These are phyloP conservation scores for Gynochthodes officinalis DNA, from an alignment of 257 asterid species.

Conservation along the genomic window DNA sequence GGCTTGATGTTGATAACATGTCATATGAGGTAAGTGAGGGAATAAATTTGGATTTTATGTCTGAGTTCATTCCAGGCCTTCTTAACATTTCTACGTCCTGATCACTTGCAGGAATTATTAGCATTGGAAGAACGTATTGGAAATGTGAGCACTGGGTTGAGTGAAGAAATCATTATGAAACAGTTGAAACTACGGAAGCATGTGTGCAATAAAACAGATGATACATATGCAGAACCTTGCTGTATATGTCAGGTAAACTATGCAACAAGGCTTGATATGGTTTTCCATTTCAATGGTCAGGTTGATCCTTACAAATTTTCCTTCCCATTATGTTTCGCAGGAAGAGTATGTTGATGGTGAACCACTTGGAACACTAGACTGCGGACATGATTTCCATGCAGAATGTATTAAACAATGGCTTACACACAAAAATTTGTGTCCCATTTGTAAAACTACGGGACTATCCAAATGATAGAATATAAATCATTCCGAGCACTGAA, in stretches of 20 bases:
- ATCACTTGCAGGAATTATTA: constrained; percentile 32
- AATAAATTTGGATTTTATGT: background rate
- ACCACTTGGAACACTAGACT: constrained; percentile 39
- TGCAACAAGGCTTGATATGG: background rate
- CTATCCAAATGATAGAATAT: constrained; percentile 22
- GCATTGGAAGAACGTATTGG: constrained; percentile 51
- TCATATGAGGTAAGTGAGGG: constrained; percentile 38
- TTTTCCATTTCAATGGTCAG: background rate
- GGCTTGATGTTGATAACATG: constrained; percentile 52
- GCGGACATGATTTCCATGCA: constrained; percentile 44
- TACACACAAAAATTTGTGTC: constrained; percentile 42
- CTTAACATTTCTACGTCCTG: background rate
- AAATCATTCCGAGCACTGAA: constrained; percentile 8
- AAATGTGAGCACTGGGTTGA: constrained; percentile 40
- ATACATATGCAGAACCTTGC: constrained; percentile 39
- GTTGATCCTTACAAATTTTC: background rate
- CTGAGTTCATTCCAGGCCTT: too few species aligned
- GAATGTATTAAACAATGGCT: constrained; percentile 48
- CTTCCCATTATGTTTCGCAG: constrained; percentile 20
- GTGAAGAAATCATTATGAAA: constrained; percentile 32
- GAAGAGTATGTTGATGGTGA: constrained; percentile 41
- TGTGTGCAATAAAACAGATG: constrained; percentile 17
- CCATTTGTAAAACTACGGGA: constrained; percentile 46
- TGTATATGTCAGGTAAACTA: constrained; percentile 43
- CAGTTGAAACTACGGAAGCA: constrained; percentile 33